These are phyloP conservation scores for Zarea fungicola DNA, from an alignment of 2,329 filamentous ascomycete genomes.

Conservation along the genomic window DNA sequence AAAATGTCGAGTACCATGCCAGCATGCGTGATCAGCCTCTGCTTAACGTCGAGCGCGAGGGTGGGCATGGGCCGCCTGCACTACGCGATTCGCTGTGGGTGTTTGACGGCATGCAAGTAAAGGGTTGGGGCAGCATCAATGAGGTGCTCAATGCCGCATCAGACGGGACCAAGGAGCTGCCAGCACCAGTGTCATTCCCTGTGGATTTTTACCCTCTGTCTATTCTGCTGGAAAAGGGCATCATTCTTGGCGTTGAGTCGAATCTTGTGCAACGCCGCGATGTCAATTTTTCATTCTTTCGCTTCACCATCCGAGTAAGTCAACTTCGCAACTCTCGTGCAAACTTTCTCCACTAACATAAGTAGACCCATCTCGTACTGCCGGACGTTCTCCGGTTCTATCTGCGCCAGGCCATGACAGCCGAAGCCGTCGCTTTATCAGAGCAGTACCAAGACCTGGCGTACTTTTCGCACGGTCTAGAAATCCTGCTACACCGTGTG, in stretches of 20 bases:
- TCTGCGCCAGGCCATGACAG: conserved; percentile 68
- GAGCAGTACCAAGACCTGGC: conserved; percentile 80
- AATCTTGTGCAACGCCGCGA: conserved; percentile 92
- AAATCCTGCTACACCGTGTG: conserved; percentile 87
- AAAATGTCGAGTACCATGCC: conserved; percentile 93
- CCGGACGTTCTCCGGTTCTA: conserved; percentile 81
- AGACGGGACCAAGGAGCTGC: conserved; percentile 64
- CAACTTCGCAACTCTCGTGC: neutral
- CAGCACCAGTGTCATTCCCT: conserved; percentile 68
- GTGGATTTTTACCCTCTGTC: conserved; percentile 96
- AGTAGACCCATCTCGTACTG: conserved; percentile 83
- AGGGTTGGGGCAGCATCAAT: conserved; percentile 83
- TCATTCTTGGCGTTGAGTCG: conserved; percentile 84
- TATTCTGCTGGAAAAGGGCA: conserved; percentile 79
- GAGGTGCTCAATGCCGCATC: conserved; percentile 72
- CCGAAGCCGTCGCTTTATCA: conserved; percentile 74
- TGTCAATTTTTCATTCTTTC: conserved; percentile 83
- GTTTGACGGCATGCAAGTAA: conserved; percentile 82
- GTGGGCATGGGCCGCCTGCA: conserved; percentile 35
- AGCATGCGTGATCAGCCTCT: conserved; percentile 80
- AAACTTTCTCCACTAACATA: conserved; percentile 1
- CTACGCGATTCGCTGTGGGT: conserved; percentile 88
- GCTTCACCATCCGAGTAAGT: conserved; percentile 79
- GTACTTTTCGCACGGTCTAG: conserved; percentile 90
- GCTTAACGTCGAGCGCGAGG: conserved; percentile 27